Evolutionary conservation across 2,329 filamentous ascomycete genomes (phyloP).

Genomic region (Penicillium sp.): DNA sequence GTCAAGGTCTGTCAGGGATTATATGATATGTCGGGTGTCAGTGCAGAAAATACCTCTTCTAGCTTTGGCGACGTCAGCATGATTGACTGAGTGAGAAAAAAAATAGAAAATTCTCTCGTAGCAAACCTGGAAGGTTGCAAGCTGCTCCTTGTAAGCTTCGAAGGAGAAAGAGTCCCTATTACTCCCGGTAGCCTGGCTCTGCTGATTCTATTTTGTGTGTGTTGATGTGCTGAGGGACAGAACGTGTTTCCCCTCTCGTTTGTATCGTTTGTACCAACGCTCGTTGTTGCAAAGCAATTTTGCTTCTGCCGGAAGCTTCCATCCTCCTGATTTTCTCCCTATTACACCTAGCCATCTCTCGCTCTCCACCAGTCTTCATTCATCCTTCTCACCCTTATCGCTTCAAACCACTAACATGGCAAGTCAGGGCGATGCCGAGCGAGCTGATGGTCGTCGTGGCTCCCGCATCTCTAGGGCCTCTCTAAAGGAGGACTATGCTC

Average conservation of each 20-base stretch:
- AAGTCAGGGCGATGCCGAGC: slow-evolving; percentile 16
- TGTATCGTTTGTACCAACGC: neutral
- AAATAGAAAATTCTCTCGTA: neutral
- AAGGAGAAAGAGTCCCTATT: neutral
- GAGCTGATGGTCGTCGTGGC: slow-evolving; percentile 22
- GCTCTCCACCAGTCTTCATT: neutral
- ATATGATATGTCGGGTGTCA: slow-evolving; percentile 8
- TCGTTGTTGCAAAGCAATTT: neutral
- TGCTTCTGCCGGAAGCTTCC: neutral
- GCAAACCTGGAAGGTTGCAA: neutral
- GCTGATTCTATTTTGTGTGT: neutral
- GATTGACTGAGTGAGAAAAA: slow-evolving; percentile 18
- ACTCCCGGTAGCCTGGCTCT: neutral
- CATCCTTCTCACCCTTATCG: neutral
- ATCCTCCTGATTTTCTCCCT: neutral
- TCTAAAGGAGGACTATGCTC: slow-evolving; percentile 32
- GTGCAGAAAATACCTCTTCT: neutral
- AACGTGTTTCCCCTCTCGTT: neutral
- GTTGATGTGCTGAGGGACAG: neutral
- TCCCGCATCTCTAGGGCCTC: slow-evolving; percentile 40
- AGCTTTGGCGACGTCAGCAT: slow-evolving; percentile 33
- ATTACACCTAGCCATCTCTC: neutral
- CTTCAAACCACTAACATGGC: slow-evolving; percentile 20
- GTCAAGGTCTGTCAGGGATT: slow-evolving; percentile 21
- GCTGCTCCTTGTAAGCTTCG: neutral